phyloP scores from a whole-genome alignment of 345 rosid genomes.

The Populus nigra region DNA sequence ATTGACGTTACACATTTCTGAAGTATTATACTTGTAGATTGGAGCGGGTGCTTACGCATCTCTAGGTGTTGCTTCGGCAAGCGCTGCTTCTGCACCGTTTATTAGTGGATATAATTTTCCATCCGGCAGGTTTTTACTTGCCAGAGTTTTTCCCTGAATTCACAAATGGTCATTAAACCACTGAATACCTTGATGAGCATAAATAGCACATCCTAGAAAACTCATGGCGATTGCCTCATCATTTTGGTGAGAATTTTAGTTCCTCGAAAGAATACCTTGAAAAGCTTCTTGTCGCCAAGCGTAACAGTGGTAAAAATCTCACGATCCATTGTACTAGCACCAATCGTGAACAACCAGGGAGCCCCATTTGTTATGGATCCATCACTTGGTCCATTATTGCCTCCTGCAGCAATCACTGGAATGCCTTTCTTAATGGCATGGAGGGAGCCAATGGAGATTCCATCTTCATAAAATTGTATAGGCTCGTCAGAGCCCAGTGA shows the following conservation, averaged over 20 bases:
- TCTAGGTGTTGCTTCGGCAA: not conserved
- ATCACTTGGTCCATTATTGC: constrained; percentile 7
- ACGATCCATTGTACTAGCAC: constrained; percentile 14
- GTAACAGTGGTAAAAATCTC: not conserved
- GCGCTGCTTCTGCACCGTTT: not conserved
- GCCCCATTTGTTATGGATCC: not conserved
- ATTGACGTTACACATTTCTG: too few relatives aligned
- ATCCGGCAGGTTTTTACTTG: not conserved
- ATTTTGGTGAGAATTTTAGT: too few relatives aligned
- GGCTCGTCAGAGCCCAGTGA: constrained; percentile 34
- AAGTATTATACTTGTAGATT: too few relatives aligned
- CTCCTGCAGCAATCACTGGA: constrained; percentile 5
- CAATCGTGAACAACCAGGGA: constrained; percentile 19
- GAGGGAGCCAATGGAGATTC: constrained; percentile 5
- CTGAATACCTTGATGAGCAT: not conserved
- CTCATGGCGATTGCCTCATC: not conserved
- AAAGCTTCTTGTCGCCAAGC: not conserved
- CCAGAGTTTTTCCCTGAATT: constrained; percentile 9
- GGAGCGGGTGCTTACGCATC: constrained; percentile 4
- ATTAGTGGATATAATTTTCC: not conserved
- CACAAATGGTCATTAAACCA: not conserved
- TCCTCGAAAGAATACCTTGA: not conserved
- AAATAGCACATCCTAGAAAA: not conserved
- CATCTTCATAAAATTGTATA: not conserved
- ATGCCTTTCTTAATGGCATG: constrained; percentile 7